Percentiles rank a stretch among this genome's conserved stretches.
These are phyloP conservation scores for Gastrolobium bilobum DNA, from an alignment of 306 rosid species.

Conservation along the genomic window DNA sequence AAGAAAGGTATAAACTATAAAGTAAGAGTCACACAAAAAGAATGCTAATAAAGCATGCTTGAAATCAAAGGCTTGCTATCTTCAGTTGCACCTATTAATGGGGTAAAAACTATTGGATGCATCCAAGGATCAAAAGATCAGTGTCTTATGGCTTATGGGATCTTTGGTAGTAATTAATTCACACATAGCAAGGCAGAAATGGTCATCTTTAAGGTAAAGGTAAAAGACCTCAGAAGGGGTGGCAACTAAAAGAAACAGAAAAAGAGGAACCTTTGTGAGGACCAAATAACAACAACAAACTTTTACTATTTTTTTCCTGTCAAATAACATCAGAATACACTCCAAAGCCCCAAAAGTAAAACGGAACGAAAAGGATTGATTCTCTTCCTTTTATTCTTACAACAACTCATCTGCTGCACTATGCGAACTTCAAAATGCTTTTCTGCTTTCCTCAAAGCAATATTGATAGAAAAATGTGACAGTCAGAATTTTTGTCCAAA, in stretches of 20 bases:
- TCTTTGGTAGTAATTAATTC: constrained; percentile 15
- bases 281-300: not conserved
- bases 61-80: constrained; percentile 32
- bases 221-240: constrained; percentile 12
- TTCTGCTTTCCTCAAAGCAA: constrained; percentile 17
- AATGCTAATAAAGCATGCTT: constrained; percentile 5
- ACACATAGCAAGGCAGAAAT: constrained; percentile 32
- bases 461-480: not conserved
- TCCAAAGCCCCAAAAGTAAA: constrained; percentile 36
- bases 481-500: not conserved
- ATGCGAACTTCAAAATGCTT: constrained; percentile 5
- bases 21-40: constrained; percentile 19
- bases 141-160: constrained; percentile 8
- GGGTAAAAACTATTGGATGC: constrained; percentile 4
- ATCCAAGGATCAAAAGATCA: constrained; percentile 26
- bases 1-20: not conserved
- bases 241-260: constrained; percentile 23
- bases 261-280: constrained; percentile 13
- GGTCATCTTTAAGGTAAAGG: constrained; percentile 32
- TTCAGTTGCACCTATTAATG: constrained; percentile 21
- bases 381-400: constrained; percentile 12
- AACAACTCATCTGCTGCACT: constrained; percentile 11
- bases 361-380: constrained; percentile 5
- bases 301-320: not conserved
- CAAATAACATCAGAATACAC: constrained; percentile 16